Percentiles rank a stretch among this genome's conserved stretches.
These are phyloP conservation scores for Candida maltosa DNA, from an alignment of 805 yeast species.

Conservation along the genomic window DNA sequence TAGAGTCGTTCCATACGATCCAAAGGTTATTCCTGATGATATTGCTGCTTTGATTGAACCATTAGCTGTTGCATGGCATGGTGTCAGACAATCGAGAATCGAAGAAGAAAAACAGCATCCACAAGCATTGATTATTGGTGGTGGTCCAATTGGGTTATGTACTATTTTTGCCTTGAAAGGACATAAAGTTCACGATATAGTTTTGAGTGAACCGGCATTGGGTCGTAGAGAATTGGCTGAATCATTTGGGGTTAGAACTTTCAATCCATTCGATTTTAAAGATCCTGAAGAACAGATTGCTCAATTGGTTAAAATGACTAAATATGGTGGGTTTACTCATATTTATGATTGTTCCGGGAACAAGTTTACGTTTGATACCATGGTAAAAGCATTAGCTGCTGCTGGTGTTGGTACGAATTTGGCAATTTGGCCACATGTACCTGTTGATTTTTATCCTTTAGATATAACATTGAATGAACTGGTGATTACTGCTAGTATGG, in stretches of 20 bases:
- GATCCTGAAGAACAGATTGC: slow-evolving; percentile 16
- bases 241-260: slow-evolving; percentile 40
- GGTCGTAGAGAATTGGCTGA: slow-evolving; percentile 54
- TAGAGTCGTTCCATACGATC: slow-evolving; percentile 42
- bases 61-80: slow-evolving; percentile 59
- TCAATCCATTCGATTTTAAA: slow-evolving; percentile 8
- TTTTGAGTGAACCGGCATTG: slow-evolving; percentile 55
- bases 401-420: slow-evolving; percentile 58
- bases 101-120: slow-evolving; percentile 27
- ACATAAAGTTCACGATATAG: slow-evolving; percentile 41
- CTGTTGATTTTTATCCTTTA: slow-evolving; percentile 51
- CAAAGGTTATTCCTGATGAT: slow-evolving; percentile 33
- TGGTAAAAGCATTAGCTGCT: slow-evolving; percentile 45
- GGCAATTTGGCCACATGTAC: slow-evolving; percentile 60
- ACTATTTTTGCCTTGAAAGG: slow-evolving; percentile 52
- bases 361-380: slow-evolving; percentile 48
- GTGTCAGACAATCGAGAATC: slow-evolving; percentile 41
- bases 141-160: slow-evolving; percentile 64
- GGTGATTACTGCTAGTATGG: slow-evolving; percentile 55
- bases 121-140: slow-evolving; percentile 53
- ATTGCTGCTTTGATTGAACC: slow-evolving; percentile 58
- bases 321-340: slow-evolving; percentile 44
- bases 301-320: slow-evolving; percentile 25
- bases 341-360: slow-evolving; percentile 57
- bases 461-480: slow-evolving; percentile 52